Conservation (phyloP, 768 basidiomycete species). For the Mycena belliarum region DNA sequence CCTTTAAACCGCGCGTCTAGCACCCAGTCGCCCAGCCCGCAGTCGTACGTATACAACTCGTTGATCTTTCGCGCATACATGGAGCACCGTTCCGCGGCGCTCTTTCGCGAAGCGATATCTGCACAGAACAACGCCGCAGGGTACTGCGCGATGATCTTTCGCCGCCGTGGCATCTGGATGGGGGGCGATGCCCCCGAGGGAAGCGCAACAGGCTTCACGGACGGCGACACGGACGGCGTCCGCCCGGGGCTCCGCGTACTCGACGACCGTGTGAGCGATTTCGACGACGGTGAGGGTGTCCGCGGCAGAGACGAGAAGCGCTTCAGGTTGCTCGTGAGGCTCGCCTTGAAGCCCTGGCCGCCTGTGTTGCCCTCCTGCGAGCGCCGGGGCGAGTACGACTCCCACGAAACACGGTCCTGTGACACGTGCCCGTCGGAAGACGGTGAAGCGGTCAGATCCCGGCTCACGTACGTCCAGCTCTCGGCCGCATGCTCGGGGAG, state of each 20-base stretch:
- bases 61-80: conserved; percentile 84
- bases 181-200: conserved; percentile 22
- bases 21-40: conserved; percentile 80
- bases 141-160: conserved; percentile 37
- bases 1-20: conserved; percentile 55
- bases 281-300: conserved; percentile 61
- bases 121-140: conserved; percentile 72
- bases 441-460: conserved; percentile 18
- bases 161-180: conserved; percentile 16
- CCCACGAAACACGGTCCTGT: conserved; percentile 22
- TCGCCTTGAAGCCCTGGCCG: conserved; percentile 50
- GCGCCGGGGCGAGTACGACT: conserved; percentile 18
- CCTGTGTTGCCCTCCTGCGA: conserved; percentile 32
- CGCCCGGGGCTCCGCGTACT: conserved; percentile 24
- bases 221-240: conserved; percentile 24
- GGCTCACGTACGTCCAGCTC: conserved; percentile 23
- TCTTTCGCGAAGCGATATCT: conserved; percentile 60
- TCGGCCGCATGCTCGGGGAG: conserved; percentile 15
- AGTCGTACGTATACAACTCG: conserved; percentile 73
- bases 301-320: conserved; percentile 63
- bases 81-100: conserved; percentile 63
- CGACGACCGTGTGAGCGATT: conserved; percentile 30
- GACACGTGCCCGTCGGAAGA: conserved; percentile 19
- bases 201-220: conserved; percentile 41
- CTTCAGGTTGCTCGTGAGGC: conserved; percentile 46